Percentiles rank a stretch among this genome's conserved stretches.
Evolutionary conservation across 73 alveolate genomes (phyloP).

Genomic region (Uronychia setigera): DNA sequence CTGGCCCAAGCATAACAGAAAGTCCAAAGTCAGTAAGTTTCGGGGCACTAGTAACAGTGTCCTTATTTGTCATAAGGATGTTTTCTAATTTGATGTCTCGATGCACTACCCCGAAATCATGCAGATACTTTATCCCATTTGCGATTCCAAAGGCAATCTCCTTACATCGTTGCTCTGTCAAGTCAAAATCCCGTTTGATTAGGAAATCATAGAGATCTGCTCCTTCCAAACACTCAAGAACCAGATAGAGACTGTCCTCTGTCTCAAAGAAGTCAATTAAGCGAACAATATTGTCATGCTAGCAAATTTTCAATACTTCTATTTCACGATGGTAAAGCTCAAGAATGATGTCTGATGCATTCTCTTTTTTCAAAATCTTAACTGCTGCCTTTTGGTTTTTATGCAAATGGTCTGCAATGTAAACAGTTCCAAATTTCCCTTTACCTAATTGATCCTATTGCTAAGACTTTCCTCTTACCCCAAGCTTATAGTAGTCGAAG

Average conservation of each 20-base stretch:
- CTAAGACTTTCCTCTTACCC: neutral
- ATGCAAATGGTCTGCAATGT: neutral
- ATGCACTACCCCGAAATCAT: slow-evolving; percentile 86
- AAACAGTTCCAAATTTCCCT: neutral
- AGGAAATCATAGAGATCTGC: slow-evolving; percentile 74
- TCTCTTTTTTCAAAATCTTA: neutral
- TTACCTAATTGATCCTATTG: neutral
- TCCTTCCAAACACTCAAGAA: slow-evolving; percentile 77
- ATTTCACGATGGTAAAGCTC: slow-evolving; percentile 13
- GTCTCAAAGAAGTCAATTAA: slow-evolving; percentile 76
- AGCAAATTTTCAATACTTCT: slow-evolving; percentile 47
- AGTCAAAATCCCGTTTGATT: slow-evolving; percentile 56
- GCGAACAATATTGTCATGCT: slow-evolving; percentile 74
- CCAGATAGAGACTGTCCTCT: slow-evolving; percentile 65
- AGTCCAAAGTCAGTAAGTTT: slow-evolving; percentile 90
- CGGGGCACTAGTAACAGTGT: slow-evolving; percentile 61
- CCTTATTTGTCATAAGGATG: slow-evolving; percentile 77
- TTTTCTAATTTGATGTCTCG: slow-evolving; percentile 94
- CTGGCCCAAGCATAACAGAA: slow-evolving; percentile 80
- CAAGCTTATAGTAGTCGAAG: slow-evolving; percentile 72
- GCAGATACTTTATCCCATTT: slow-evolving; percentile 77
- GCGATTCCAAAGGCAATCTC: slow-evolving; percentile 63
- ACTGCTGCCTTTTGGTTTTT: neutral
- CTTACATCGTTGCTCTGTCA: slow-evolving; percentile 69
- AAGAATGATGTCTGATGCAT: neutral